A percentile compares a stretch with the other conserved stretches of the same genome.
Conservation (phyloP, 1,139 yeast genomes). For the Kodamaea ohmeri region DNA sequence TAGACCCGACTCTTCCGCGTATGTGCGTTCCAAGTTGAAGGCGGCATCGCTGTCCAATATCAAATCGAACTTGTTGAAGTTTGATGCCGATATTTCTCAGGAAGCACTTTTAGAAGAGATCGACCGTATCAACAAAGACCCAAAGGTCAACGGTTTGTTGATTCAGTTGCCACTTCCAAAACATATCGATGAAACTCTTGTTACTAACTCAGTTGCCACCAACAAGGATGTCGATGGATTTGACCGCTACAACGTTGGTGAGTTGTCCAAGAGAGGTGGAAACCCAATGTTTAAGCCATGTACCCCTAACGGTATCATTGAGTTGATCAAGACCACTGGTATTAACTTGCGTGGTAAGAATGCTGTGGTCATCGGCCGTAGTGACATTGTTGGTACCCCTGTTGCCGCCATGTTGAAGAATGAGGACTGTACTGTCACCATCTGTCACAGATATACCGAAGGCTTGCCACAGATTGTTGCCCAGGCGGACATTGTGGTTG, state of each 20-base stretch:
- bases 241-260: constrained; percentile 73
- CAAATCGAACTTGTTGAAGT: constrained; percentile 53
- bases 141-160: constrained; percentile 64
- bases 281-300: constrained; percentile 70
- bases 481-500: constrained; percentile 69
- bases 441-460: constrained; percentile 60
- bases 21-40: constrained; percentile 70
- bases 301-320: constrained; percentile 76
- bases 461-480: constrained; percentile 52
- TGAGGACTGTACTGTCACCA: constrained; percentile 73
- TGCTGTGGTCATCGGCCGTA: constrained; percentile 78
- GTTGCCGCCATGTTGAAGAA: constrained; percentile 70
- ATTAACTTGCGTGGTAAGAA: constrained; percentile 59
- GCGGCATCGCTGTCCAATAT: constrained; percentile 72
- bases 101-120: constrained; percentile 55
- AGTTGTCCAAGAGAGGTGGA: constrained; percentile 72
- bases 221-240: constrained; percentile 82
- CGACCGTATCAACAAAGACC: constrained; percentile 57
- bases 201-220: constrained; percentile 65
- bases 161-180: constrained; percentile 73
- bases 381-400: constrained; percentile 82
- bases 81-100: constrained; percentile 56
- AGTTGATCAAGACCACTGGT: constrained; percentile 62
- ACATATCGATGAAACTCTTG: constrained; percentile 63
- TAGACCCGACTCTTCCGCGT: constrained; percentile 75